phyloP scores from a whole-genome alignment of 495 filamentous ascomycete genomes.

The Neurospora sp. region DNA sequence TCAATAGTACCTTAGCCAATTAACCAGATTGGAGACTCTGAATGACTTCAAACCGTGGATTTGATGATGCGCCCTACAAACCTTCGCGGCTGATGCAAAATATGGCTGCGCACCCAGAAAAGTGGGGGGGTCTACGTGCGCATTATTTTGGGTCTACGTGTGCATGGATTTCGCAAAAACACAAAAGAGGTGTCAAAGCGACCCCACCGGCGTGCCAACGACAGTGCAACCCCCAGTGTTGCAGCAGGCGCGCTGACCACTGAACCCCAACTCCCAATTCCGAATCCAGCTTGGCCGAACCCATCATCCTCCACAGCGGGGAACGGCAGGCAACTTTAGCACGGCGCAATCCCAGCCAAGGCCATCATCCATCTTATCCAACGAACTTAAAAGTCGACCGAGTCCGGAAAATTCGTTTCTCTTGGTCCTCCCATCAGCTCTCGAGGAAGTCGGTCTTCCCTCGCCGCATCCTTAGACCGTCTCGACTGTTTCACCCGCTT shows the following conservation, averaged over 20 bases:
- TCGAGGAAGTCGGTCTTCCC: background rate
- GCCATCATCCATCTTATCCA: background rate
- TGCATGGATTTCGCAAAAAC: no score
- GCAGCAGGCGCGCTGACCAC: background rate
- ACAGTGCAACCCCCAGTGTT: background rate
- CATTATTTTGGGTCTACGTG: no score
- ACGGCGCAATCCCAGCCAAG: background rate
- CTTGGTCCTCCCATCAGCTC: background rate
- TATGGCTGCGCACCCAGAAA: no score
- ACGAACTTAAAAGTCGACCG: background rate
- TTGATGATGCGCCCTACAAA: no score
- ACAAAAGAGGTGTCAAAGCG: background rate
- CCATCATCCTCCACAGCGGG: background rate
- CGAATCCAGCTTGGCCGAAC: background rate
- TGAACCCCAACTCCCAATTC: background rate
- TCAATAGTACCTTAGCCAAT: no score
- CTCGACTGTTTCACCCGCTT: background rate
- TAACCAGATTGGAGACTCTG: no score
- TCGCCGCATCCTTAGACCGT: background rate
- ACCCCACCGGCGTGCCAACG: background rate
- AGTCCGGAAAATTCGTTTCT: background rate
- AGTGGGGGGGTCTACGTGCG: no score
- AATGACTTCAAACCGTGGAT: no score
- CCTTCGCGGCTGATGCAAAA: no score
- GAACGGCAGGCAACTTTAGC: background rate